Percentiles rank a stretch among this genome's conserved stretches.
phyloP scores from a whole-genome alignment of 441 rosid genomes.

The Jatropha podagrica region DNA sequence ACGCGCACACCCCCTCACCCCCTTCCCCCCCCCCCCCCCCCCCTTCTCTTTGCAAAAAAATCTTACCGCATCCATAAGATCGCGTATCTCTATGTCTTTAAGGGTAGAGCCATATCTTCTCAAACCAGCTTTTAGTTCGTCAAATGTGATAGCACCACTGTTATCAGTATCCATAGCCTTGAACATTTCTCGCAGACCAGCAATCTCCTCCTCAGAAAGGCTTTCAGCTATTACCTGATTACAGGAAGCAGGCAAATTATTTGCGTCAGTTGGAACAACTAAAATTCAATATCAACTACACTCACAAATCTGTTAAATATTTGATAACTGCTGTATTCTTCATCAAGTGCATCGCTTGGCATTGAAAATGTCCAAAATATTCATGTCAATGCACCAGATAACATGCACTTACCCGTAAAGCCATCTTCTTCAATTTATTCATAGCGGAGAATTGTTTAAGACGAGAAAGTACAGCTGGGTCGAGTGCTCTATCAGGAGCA shows the following conservation, averaged over 20 bases:
- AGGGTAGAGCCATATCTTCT: slow-evolving; percentile 97
- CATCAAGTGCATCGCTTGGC: background rate
- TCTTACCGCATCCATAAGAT: slow-evolving; percentile 97
- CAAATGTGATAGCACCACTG: slow-evolving; percentile 98
- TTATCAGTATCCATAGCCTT: slow-evolving; percentile 92
- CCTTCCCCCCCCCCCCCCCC: background rate
- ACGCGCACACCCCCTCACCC: background rate
- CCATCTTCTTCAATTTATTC: slow-evolving; percentile 99
- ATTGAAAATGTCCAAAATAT: background rate
- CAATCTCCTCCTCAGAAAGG: slow-evolving; percentile 99
- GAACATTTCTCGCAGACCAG: slow-evolving; percentile 97
- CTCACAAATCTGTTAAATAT: background rate
- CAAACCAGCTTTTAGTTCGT: slow-evolving; percentile 98
- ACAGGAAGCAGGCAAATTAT: slow-evolving; percentile 12
- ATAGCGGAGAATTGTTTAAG: slow-evolving; percentile 96
- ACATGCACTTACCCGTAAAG: slow-evolving; percentile 56
- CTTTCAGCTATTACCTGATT: slow-evolving; percentile 97
- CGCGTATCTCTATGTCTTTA: slow-evolving; percentile 93
- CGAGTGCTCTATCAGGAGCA: slow-evolving; percentile 96
- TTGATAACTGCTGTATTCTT: background rate
- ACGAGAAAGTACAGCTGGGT: slow-evolving; percentile 96
- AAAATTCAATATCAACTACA: background rate
- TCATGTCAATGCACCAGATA: background rate
- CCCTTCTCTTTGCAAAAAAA: background rate
- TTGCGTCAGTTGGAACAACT: background rate